Evolutionary conservation across 106 monocot species (phyloP).

Genomic region (Chionographis japonica): DNA sequence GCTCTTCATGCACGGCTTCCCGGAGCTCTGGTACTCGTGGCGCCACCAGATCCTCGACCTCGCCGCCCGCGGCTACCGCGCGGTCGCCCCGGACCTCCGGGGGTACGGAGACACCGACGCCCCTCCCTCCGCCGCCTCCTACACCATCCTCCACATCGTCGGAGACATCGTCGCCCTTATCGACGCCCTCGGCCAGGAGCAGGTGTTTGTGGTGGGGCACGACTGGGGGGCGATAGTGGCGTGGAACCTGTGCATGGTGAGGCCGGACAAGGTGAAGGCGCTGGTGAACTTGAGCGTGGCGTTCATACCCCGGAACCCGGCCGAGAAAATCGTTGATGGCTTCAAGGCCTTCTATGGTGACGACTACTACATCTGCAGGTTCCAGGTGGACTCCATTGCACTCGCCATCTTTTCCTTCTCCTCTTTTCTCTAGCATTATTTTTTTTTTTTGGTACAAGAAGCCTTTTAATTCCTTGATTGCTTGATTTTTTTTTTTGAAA

Average conservation of each 20-base stretch:
- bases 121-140: slow-evolving; percentile 13
- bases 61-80: slow-evolving; percentile 41
- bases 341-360: slow-evolving; percentile 29
- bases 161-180: slow-evolving; percentile 41
- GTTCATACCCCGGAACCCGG: slow-evolving; percentile 17
- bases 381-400: slow-evolving; percentile 24
- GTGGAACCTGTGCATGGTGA: slow-evolving; percentile 48
- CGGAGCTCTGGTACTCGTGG: slow-evolving; percentile 72
- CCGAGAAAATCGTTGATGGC: slow-evolving; percentile 11
- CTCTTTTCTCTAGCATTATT: no score
- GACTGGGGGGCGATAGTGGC: slow-evolving; percentile 68
- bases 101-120: slow-evolving; percentile 56
- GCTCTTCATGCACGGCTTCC: slow-evolving; percentile 62
- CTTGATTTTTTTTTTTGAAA: no score
- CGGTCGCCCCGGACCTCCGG: slow-evolving; percentile 65
- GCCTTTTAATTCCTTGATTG: no score
- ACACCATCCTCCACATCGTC: slow-evolving; percentile 34
- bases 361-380: slow-evolving; percentile 32
- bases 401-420: no score
- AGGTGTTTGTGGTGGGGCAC: slow-evolving; percentile 77
- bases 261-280: slow-evolving; percentile 57
- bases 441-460: no score
- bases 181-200: slow-evolving; percentile 25
- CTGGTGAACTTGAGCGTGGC: slow-evolving; percentile 43
- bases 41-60: slow-evolving; percentile 61